phyloP scores from a whole-genome alignment of 768 basidiomycete species.

The Lactifluus volemus region DNA sequence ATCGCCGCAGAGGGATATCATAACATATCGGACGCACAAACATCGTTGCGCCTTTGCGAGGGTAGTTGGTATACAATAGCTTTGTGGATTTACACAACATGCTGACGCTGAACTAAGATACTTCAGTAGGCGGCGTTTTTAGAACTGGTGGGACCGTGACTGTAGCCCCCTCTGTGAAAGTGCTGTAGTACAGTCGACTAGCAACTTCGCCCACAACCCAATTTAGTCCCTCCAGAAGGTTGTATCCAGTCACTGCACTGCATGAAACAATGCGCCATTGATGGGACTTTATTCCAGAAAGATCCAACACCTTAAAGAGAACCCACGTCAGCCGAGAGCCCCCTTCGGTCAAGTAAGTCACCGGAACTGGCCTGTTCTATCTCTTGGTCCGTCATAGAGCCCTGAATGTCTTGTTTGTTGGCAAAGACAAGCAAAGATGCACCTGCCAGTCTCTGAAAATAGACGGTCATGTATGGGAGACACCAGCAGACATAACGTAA shows the following conservation, averaged over 20 bases:
- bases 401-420: conserved; percentile 94
- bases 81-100: neutral
- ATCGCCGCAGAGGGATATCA: neutral
- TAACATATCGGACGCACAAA: neutral
- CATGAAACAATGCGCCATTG: conserved; percentile 87
- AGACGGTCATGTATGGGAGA: neutral
- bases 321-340: conserved; percentile 1
- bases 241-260: conserved; percentile 85
- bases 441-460: conserved; percentile 78
- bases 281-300: conserved; percentile 76
- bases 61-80: neutral
- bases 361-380: conserved; percentile 64
- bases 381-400: conserved; percentile 74
- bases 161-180: conserved; percentile 20
- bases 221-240: conserved; percentile 77
- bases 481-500: neutral
- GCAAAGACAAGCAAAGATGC: conserved; percentile 94
- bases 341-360: conserved; percentile 3
- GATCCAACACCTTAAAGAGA: conserved; percentile 58
- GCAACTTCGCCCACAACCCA: conserved; percentile 92
- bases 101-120: neutral
- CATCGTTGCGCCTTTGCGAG: neutral
- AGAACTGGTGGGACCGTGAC: neutral
- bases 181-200: conserved; percentile 76
- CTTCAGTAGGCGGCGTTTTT: neutral